Evolutionary conservation across 768 basidiomycete species (phyloP), one percentile per base, ranked within the genome.

Genomic region (Thelephora aurantiotincta): DNA sequence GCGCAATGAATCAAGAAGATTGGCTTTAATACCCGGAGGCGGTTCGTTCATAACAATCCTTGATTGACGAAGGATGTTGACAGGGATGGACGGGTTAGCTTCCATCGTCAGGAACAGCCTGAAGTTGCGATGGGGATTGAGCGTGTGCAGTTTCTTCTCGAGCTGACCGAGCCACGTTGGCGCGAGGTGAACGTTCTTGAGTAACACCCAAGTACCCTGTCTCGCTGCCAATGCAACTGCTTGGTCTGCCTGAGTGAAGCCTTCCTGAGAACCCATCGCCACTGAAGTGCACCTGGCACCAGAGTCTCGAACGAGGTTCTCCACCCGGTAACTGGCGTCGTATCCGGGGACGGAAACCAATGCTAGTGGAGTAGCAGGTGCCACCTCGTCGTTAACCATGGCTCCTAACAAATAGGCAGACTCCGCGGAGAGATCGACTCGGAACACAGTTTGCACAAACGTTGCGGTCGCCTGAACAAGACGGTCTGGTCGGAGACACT

Each of bases 31-130:
- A 44, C 96, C 96, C 12, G 93, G 93, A 41, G 92, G 87, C 44
- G 96, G 93, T 60, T 99, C 96, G 61, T 98, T 98, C 93, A 98
- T 98, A 61, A 98, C 75, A 55, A 98, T 78, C 43, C 92, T 83
- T 23, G 93, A 97, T 63, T 91, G 92, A 9, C 93, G 85, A 20
- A 99, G 75, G 54, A 98, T 92, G 61, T 96, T 98, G 58, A 96
- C 91, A 6, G 94, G 91, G 49, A 99, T 92, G 23, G 82, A 75
- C 20, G 87, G 87, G 60, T 89, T 94, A 22, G 89, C 88, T 67
- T 98, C 96, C 91, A 98, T 90, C 2, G 96, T 98, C 46, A 99
- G 71, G 77, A 98, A 99, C 19, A 98, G 73, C 18, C 96, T 81
- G 88, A 98, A 99, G 60, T 75, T 82, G 51, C 80, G 82, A 59